phyloP scores from a whole-genome alignment of 352 stramenopile genomes.

The Globisporangium takayamanum region DNA sequence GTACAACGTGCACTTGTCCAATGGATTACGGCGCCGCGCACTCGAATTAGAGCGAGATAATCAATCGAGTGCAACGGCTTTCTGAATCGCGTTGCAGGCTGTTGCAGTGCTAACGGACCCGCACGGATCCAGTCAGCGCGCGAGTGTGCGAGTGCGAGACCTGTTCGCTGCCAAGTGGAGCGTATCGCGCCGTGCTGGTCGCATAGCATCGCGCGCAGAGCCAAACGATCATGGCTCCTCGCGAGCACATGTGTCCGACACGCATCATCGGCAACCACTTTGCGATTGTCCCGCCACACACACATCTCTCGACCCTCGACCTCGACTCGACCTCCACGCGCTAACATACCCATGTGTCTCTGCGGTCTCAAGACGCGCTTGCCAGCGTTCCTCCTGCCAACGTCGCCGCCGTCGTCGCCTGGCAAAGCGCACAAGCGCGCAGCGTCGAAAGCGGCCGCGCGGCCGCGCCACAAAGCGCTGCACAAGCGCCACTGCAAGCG shows the following conservation, averaged over 20 bases:
- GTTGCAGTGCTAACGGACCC: background rate
- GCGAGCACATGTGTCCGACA: too few species aligned
- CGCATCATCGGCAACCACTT: constrained; percentile 2
- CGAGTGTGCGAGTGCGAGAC: too few species aligned
- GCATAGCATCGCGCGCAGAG: background rate
- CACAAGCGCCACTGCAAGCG: constrained; percentile 25
- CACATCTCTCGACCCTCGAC: background rate
- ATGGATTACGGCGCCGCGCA: too few species aligned
- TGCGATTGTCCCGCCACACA: background rate
- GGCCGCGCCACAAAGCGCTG: constrained; percentile 27
- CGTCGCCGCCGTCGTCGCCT: constrained; percentile 8
- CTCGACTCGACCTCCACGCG: too few species aligned
- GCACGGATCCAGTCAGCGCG: background rate
- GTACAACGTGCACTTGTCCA: too few species aligned
- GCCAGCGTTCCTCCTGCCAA: constrained; percentile 12
- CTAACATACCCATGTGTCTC: constrained; percentile 23
- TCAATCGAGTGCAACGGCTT: too few species aligned
- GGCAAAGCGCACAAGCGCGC: constrained; percentile 29
- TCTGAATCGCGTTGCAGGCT: too few species aligned
- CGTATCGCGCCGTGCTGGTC: constrained; percentile 1
- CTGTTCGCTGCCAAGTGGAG: too few species aligned
- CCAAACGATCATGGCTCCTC: background rate
- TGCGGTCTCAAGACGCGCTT: constrained; percentile 22
- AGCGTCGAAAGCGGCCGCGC: constrained; percentile 16
- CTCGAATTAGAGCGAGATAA: too few species aligned